Evolutionary conservation across 2,329 filamentous ascomycete genomes (phyloP), one percentile per base, ranked within the genome.

Genomic region (Aurifilum marmelostoma): DNA sequence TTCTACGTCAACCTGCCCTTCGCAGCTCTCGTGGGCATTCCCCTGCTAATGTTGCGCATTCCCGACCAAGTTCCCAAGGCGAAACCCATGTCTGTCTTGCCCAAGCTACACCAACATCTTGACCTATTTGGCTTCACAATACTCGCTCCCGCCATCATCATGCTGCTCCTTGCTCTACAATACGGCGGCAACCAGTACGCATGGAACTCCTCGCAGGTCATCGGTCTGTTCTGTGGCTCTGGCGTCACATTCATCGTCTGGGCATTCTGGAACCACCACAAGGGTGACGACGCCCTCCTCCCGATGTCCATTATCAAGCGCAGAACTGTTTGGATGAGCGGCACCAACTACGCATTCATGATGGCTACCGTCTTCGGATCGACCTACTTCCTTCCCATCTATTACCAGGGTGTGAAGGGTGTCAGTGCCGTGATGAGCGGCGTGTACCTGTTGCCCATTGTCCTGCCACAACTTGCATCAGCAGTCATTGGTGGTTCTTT

Each of bases 1-100:
- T 84, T 83, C 72, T 84, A 81, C 70, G 77, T 85, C 76, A 84
- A 84, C 72, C 76, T 85, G 6, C 83, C 83, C 0, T 60, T 84
- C 37, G 82, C 82, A 4, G 79, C 72, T 2, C 21, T 81, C 18
- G 76, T 80, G 2, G 80, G 75, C 11, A 5, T 76, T 5, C 73
- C 77, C 14, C 62, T 83, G 9, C 27, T 76, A 1, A 66, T 80
- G 12, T 69, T 80, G 29, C 73, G 74, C 60, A 76, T 82, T 14
- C 82, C 81, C 18, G 80, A 82, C 21, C 77, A 41, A 24, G 6
- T 24, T 63, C 65, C 47, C 1, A 61, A 61, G 59, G 18, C 34
- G 16, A 37, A 21, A 34, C 18, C 34, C 7, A 24, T 39, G 32
- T 24, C 34, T 14, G 21, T 61, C 12, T 21, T 61, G 8, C 32